Conservation (phyloP, 2,329 filamentous ascomycete genomes). For the Cercospora janseana region DNA sequence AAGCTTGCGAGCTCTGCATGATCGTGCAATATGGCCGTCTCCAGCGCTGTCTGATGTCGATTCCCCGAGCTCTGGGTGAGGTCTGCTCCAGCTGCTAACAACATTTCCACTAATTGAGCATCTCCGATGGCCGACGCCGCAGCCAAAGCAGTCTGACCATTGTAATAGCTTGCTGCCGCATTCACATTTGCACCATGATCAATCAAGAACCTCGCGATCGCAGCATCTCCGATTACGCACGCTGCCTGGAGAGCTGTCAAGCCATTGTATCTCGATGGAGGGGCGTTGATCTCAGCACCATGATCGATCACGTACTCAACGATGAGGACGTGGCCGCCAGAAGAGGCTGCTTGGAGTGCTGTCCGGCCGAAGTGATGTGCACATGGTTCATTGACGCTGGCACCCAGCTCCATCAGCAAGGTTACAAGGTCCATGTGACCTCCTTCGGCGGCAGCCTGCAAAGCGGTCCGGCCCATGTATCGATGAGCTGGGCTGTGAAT, state of each 20-base stretch:
- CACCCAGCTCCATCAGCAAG: conserved; percentile 19
- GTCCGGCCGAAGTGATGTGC: conserved; percentile 22
- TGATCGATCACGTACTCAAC: conserved; percentile 19
- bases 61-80: conserved; percentile 17
- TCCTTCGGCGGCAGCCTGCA: conserved; percentile 27
- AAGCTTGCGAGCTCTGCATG: conserved; percentile 13
- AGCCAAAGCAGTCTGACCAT: conserved; percentile 24
- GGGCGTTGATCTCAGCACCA: conserved; percentile 21
- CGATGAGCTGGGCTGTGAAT: conserved; percentile 20
- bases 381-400: conserved; percentile 16
- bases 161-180: conserved; percentile 19
- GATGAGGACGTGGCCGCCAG: conserved; percentile 17
- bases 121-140: conserved; percentile 26
- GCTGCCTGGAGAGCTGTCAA: conserved; percentile 28
- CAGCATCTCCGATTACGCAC: conserved; percentile 14
- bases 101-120: conserved; percentile 17
- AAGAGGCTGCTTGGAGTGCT: conserved; percentile 24
- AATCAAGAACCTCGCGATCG: conserved; percentile 19
- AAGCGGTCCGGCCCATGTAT: conserved; percentile 27
- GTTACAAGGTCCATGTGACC: conserved; percentile 21
- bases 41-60: conserved; percentile 14
- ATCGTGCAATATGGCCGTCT: conserved; percentile 12
- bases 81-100: conserved; percentile 26
- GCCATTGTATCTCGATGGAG: conserved; percentile 22
- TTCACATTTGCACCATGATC: conserved; percentile 25